Conservation (phyloP, 2,329 filamentous ascomycete species). For the Mycosphaerella sp. region DNA sequence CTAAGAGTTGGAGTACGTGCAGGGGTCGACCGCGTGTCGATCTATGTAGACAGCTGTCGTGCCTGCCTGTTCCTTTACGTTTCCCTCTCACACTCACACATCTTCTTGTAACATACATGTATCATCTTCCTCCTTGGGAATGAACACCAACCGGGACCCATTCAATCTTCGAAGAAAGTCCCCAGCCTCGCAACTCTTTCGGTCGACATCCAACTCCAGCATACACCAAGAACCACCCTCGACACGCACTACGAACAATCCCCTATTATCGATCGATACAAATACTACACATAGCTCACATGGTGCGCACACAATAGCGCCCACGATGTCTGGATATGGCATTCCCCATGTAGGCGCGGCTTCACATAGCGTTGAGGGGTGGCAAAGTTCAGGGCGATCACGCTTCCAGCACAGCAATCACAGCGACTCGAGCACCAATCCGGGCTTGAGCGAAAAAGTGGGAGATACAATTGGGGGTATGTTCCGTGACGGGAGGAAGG, state of each 20-base stretch:
- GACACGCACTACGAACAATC: neutral
- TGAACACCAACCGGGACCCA: conserved; percentile 42
- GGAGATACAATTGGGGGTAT: conserved; percentile 58
- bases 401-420: conserved; percentile 16
- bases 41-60: neutral
- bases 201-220: conserved; percentile 6
- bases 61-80: no score
- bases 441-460: conserved; percentile 41
- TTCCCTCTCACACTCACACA: no score
- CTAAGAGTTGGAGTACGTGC: no score
- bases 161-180: conserved; percentile 38
- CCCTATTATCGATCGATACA: conserved; percentile 3
- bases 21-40: no score
- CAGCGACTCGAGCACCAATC: conserved; percentile 15
- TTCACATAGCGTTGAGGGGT: conserved; percentile 13
- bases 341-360: conserved; percentile 16
- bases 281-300: neutral
- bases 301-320: conserved; percentile 1
- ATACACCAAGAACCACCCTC: conserved; percentile 3
- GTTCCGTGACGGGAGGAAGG: conserved; percentile 53
- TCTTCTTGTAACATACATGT: neutral
- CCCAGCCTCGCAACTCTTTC: conserved; percentile 21
- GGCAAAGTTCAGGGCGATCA: conserved; percentile 17
- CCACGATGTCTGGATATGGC: conserved; percentile 21
- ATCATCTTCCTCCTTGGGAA: conserved; percentile 18